Conservation (phyloP, 2,329 filamentous ascomycete genomes). For the Pseudohalonectria lignicola region DNA sequence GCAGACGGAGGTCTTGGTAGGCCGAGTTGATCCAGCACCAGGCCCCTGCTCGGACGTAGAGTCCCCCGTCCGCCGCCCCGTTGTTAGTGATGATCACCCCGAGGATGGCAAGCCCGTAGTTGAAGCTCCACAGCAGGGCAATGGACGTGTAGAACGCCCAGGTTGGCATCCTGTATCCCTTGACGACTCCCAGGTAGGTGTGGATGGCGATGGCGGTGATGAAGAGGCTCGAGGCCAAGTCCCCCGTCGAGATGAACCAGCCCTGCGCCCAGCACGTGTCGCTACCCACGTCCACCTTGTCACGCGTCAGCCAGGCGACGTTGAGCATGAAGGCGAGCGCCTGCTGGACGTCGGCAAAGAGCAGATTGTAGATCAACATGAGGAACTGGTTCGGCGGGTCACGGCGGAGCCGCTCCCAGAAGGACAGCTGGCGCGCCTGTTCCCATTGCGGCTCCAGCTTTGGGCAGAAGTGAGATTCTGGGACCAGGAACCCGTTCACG, state of each 20-base stretch:
- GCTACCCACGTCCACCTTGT: constrained; percentile 42
- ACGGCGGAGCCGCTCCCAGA: constrained; percentile 14
- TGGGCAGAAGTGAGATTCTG: constrained; percentile 11
- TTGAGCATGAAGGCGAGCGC: constrained; percentile 53
- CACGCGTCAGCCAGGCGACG: constrained; percentile 41
- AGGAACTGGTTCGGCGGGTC: constrained; percentile 53
- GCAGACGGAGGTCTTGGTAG: constrained; percentile 42
- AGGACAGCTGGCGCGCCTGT: constrained; percentile 1
- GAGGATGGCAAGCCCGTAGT: constrained; percentile 44
- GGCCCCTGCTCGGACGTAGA: constrained; percentile 54
- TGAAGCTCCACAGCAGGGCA: constrained; percentile 42
- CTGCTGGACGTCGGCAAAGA: constrained; percentile 59
- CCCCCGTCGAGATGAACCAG: constrained; percentile 57
- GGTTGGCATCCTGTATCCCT: constrained; percentile 38
- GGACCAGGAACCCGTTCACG: constrained; percentile 18
- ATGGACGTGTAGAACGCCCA: constrained; percentile 38
- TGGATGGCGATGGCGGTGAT: constrained; percentile 55
- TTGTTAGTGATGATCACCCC: constrained; percentile 32
- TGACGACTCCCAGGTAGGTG: constrained; percentile 53
- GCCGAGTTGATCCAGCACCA: constrained; percentile 57
- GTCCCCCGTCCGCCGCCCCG: constrained; percentile 26
- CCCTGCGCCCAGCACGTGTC: constrained; percentile 52
- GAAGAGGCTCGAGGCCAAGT: constrained; percentile 55
- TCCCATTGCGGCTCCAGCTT: constrained; percentile 6
- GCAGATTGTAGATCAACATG: constrained; percentile 57